phyloP scores from a whole-genome alignment of 176 grass and related monocot species.

The Canna indica region DNA sequence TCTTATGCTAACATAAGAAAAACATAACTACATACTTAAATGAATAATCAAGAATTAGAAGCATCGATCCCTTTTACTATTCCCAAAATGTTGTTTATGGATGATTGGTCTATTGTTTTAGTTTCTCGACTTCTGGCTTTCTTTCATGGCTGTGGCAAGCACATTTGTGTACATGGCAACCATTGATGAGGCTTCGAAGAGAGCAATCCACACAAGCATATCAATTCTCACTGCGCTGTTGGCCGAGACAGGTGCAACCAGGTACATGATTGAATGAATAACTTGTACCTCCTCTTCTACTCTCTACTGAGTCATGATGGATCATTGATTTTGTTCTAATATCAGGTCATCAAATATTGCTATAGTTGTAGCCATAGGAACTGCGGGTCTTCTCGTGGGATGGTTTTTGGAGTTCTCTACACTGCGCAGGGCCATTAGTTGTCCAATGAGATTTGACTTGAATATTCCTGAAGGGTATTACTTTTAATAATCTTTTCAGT shows the following conservation, averaged over 20 bases:
- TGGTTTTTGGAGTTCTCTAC: slow-evolving; percentile 84
- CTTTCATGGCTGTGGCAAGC: slow-evolving; percentile 94
- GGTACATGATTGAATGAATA: slow-evolving; percentile 27
- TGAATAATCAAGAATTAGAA: too few relatives aligned
- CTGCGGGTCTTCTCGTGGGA: slow-evolving; percentile 67
- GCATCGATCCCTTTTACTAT: neutral
- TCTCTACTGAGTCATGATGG: neutral
- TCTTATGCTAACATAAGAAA: too few relatives aligned
- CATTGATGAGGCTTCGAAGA: slow-evolving; percentile 74
- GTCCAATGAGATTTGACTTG: slow-evolving; percentile 43
- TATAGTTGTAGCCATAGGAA: slow-evolving; percentile 76
- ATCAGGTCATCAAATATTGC: slow-evolving; percentile 76
- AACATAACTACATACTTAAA: too few relatives aligned
- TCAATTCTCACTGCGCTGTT: slow-evolving; percentile 91
- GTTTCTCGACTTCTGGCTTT: slow-evolving; percentile 98
- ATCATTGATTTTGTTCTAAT: neutral
- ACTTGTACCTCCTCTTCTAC: neutral
- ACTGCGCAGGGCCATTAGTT: slow-evolving; percentile 41
- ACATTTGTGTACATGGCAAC: slow-evolving; percentile 96
- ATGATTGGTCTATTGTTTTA: slow-evolving; percentile 24
- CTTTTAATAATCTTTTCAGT: slow-evolving; percentile 1
- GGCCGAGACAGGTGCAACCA: slow-evolving; percentile 78
- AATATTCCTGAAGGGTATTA: slow-evolving; percentile 44
- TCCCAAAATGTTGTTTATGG: slow-evolving; percentile 18
- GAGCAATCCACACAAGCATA: slow-evolving; percentile 71